Conservation (phyloP, 176 grass and related monocot species). For the Eleusine coracana region DNA sequence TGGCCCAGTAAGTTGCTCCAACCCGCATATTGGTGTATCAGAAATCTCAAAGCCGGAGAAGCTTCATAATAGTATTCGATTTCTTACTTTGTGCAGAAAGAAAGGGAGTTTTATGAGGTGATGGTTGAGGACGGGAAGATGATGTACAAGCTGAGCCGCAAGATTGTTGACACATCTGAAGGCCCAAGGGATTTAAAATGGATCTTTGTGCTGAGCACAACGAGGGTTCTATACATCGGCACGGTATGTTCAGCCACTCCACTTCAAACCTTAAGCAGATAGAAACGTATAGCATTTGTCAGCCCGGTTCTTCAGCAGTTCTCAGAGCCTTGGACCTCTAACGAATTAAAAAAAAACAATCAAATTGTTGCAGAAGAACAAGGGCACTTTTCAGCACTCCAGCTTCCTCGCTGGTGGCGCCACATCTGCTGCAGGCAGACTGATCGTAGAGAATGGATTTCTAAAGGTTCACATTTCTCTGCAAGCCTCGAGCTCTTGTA, state of each 20-base stretch:
- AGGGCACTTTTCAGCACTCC: slow-evolving; percentile 96
- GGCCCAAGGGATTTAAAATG: slow-evolving; percentile 69
- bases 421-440: slow-evolving; percentile 87
- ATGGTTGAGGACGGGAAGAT: slow-evolving; percentile 63
- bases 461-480: slow-evolving; percentile 52
- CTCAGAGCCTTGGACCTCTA: background rate
- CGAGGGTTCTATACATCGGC: slow-evolving; percentile 73
- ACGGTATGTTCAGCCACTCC: slow-evolving; percentile 30
- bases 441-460: slow-evolving; percentile 64
- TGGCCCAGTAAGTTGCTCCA: slow-evolving; percentile 71
- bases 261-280: background rate
- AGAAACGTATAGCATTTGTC: background rate
- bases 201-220: slow-evolving; percentile 98
- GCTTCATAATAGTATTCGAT: background rate
- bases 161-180: slow-evolving; percentile 69
- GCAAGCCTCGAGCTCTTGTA: background rate
- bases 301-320: background rate
- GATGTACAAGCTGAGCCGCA: slow-evolving; percentile 67
- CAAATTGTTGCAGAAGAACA: slow-evolving; percentile 73
- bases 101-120: slow-evolving; percentile 86
- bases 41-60: slow-evolving; percentile 23
- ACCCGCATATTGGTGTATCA: background rate
- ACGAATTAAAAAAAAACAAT: slow-evolving; percentile 39
- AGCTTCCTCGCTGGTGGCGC: slow-evolving; percentile 99
- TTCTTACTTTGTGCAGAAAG: slow-evolving; percentile 64